Evolutionary conservation across 2,329 filamentous ascomycete genomes (phyloP), one percentile per base, ranked within the genome.

Genomic region (Ceratocystis harringtonii): DNA sequence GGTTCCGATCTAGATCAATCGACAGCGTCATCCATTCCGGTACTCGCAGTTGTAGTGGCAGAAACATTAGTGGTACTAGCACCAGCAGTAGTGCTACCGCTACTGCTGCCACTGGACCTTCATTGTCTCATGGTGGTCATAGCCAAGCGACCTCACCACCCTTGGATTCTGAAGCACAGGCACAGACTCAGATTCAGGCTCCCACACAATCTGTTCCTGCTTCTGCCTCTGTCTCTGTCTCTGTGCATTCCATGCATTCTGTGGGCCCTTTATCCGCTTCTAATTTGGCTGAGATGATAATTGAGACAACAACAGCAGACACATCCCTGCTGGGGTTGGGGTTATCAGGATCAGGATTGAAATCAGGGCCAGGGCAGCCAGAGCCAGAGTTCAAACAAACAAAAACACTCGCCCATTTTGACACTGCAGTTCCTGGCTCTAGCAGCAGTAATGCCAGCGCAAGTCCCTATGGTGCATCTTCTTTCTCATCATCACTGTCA

Each of bases 151-250:
- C 22, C 48, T 28, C 48, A 25, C 19, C 25, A 15, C 19, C 19
- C 12, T 25, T 25, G 19, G 22, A 52, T 52, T 28, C 22, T 28
- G 48, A 52, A 25, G 48, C 48, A 52, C 55, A 32, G 55, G 25
- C 55, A 58, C 17, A 36, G 55, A n/a, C 30, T n/a, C 22, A 57
- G 28, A 30, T 30, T 7, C 52, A 57, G 52, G 52, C 55, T 19
- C 55, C 15, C 12, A 12, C 55, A 58, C 28, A 36, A 10, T 48
- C 45, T 25, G 43, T 28, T 44, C 30, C 61, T 62, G 61, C 48
- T 62, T 44, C 61, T 62, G 43, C 61, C 41, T 41, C 58, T 61
- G 58, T 61, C 41, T 36, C 58, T 61, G 58, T 36, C 48, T 62
- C 61, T 41, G 36, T 41, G 36, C 36, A 41, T 41, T 41, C 36